phyloP scores from a whole-genome alignment of 2,329 filamentous ascomycete genomes.

The Onygena corvina region DNA sequence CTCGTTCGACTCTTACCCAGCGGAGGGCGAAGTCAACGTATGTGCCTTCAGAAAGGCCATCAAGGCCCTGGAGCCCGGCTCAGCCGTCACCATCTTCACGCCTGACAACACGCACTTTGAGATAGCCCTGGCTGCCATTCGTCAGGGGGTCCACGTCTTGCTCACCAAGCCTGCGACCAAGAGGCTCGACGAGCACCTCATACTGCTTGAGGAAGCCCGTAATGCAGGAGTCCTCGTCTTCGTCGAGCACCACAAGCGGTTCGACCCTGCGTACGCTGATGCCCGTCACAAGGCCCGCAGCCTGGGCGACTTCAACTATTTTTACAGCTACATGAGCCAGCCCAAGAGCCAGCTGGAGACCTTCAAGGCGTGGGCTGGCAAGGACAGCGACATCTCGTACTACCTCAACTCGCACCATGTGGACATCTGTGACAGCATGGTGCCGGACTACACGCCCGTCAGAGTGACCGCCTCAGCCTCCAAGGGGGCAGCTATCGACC shows the following conservation, averaged over 20 bases:
- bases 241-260: conserved; percentile 94
- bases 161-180: conserved; percentile 92
- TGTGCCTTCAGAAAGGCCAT: conserved; percentile 83
- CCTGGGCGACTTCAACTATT: conserved; percentile 94
- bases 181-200: conserved; percentile 64
- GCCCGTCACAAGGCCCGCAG: conserved; percentile 63
- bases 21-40: conserved; percentile 58
- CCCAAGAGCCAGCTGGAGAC: conserved; percentile 84
- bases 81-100: conserved; percentile 92
- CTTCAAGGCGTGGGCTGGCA: conserved; percentile 87
- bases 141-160: conserved; percentile 76
- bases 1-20: conserved; percentile 70
- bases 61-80: conserved; percentile 65
- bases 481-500: conserved; percentile 61
- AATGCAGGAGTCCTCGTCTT: conserved; percentile 80
- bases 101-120: conserved; percentile 86
- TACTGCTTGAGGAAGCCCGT: conserved; percentile 58
- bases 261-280: conserved; percentile 84
- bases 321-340: conserved; percentile 94
- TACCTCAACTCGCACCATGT: conserved; percentile 94
- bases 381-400: conserved; percentile 87
- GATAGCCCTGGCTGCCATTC: conserved; percentile 83
- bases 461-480: conserved; percentile 69
- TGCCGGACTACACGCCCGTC: conserved; percentile 64
- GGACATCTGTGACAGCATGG: conserved; percentile 87